Evolutionary conservation across 768 basidiomycete species (phyloP).

Genomic region (Leccinum uliginosum): DNA sequence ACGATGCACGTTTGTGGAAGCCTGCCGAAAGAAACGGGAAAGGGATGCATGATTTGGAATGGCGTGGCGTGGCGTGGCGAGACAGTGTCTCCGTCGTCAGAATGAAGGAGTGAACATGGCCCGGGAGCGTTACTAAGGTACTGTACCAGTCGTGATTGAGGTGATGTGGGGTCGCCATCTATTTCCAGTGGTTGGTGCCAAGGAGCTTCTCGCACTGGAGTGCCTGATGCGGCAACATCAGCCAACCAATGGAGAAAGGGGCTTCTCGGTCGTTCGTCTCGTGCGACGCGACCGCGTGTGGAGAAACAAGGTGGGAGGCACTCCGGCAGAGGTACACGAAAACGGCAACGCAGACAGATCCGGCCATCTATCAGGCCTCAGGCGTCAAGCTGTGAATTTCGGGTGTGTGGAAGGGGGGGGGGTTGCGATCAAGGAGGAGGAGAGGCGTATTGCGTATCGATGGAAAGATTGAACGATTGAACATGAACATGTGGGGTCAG

Average conservation of each 20-base stretch:
- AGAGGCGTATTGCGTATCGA: slow-evolving; percentile 13
- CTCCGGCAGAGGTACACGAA: slow-evolving; percentile 6
- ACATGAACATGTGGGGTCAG: neutral
- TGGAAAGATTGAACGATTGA: slow-evolving; percentile 2
- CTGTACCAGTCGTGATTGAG: neutral
- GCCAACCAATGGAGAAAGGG: neutral
- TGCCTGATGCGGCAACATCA: slow-evolving; percentile 4
- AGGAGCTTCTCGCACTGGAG: neutral
- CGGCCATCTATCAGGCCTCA: slow-evolving; percentile 4
- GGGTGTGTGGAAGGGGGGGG: neutral
- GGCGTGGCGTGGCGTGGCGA: neutral
- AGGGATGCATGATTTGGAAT: neutral
- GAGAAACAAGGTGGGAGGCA: neutral
- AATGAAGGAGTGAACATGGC: neutral
- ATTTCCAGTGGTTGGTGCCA: neutral
- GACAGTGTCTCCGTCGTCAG: neutral
- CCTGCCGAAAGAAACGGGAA: neutral
- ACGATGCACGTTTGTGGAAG: slow-evolving; percentile 4
- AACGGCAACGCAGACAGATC: slow-evolving; percentile 3
- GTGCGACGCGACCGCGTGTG: neutral
- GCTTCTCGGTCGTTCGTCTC: neutral
- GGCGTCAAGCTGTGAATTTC: slow-evolving; percentile 8
- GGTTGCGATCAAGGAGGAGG: slow-evolving; percentile 11
- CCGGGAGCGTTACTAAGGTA: neutral
- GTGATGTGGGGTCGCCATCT: neutral